phyloP scores from a whole-genome alignment of 768 basidiomycete genomes.

The Termitomyces sp. region DNA sequence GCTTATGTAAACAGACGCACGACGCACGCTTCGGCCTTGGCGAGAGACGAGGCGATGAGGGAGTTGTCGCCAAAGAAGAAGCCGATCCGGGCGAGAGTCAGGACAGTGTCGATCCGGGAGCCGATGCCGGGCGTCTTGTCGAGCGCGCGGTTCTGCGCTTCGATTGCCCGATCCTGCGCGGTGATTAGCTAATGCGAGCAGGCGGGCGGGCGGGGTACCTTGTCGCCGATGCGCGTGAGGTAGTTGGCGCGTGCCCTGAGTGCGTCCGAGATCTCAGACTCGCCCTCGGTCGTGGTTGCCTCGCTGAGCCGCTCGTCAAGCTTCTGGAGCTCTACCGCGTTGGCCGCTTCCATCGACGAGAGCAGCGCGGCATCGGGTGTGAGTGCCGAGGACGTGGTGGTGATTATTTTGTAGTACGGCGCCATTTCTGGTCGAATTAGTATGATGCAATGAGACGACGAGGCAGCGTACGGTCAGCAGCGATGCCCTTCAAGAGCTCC shows the following conservation, averaged over 20 bases:
- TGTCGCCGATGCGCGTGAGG: conserved; percentile 86
- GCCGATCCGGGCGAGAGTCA: conserved; percentile 84
- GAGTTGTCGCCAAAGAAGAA: conserved; percentile 83
- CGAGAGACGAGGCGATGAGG: conserved; percentile 64
- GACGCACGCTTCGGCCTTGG: conserved; percentile 75
- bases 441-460: no score
- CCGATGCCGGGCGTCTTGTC: conserved; percentile 92
- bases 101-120: conserved; percentile 86
- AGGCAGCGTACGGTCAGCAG: conserved; percentile 44
- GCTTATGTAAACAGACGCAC: background rate
- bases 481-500: conserved; percentile 66
- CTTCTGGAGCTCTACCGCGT: conserved; percentile 63
- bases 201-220: conserved; percentile 21
- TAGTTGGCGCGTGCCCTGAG: conserved; percentile 82
- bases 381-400: conserved; percentile 40
- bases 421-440: conserved; percentile 51
- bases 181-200: background rate
- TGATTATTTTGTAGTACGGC: conserved; percentile 67
- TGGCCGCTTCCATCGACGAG: conserved; percentile 57
- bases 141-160: conserved; percentile 77
- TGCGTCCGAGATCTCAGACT: conserved; percentile 88
- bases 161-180: conserved; percentile 67
- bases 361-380: conserved; percentile 49
- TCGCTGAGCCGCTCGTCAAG: conserved; percentile 78
- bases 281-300: conserved; percentile 87